These are phyloP conservation scores for Didymella keratinophila DNA, from an alignment of 2,329 filamentous ascomycete species.

Conservation along the genomic window DNA sequence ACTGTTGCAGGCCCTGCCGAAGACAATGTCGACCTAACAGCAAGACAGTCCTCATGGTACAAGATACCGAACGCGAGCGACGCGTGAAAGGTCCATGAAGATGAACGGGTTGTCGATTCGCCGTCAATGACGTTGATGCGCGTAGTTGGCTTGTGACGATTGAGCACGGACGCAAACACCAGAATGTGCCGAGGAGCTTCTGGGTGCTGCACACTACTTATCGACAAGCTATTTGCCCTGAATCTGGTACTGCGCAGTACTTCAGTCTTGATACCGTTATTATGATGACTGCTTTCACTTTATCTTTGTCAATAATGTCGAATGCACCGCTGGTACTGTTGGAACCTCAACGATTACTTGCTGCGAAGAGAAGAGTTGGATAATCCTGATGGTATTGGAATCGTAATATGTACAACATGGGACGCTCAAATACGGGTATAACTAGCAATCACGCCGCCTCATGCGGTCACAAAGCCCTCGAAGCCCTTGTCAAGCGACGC, in stretches of 20 bases:
- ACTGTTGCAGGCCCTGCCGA: constrained; percentile 49
- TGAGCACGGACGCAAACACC: constrained; percentile 10
- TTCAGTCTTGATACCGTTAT: background rate
- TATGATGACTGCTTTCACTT: background rate
- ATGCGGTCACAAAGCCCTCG: constrained; percentile 46
- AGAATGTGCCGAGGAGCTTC: constrained; percentile 1
- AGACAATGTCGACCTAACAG: constrained; percentile 60
- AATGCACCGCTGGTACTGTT: background rate
- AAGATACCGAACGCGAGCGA: constrained; percentile 29
- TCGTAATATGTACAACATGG: constrained; percentile 1
- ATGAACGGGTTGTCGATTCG: constrained; percentile 10
- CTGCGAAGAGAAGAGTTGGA: background rate
- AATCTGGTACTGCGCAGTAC: background rate
- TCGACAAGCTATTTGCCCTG: background rate
- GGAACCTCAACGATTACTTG: background rate
- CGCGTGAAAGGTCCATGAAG: constrained; percentile 39
- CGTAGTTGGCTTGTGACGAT: constrained; percentile 26
- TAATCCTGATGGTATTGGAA: background rate
- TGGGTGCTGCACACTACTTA: background rate
- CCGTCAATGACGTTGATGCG: constrained; percentile 37
- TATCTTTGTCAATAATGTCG: background rate
- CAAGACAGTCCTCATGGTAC: constrained; percentile 60
- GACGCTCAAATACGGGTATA: constrained; percentile 1
- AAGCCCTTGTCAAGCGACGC: constrained; percentile 49
- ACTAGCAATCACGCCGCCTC: background rate